phyloP scores from a whole-genome alignment of 2,329 filamentous ascomycete genomes.

The Trichophyton simii region DNA sequence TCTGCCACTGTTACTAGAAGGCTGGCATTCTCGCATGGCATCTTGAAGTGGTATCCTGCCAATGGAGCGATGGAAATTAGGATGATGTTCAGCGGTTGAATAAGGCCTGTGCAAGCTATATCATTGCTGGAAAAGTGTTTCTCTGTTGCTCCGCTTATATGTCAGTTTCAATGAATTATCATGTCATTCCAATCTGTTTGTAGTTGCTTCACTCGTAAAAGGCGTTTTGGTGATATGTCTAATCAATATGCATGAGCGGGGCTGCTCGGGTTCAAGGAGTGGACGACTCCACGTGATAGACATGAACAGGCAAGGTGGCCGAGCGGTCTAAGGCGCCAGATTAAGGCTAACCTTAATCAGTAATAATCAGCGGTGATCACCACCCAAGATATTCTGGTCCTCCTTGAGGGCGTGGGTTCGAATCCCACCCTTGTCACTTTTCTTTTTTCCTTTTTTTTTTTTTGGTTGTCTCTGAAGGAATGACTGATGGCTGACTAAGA shows the following conservation, averaged over 20 bases:
- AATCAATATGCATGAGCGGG: not conserved
- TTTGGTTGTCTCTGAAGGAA: not conserved
- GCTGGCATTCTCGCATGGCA: not conserved
- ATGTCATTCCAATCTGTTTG: not conserved
- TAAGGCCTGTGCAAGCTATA: no score
- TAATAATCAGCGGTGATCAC: not conserved
- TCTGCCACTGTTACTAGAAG: not conserved
- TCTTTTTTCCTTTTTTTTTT: not conserved
- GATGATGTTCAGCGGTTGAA: no score
- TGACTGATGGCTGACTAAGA: not conserved
- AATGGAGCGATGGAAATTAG: not conserved
- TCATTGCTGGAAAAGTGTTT: no score
- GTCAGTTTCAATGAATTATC: not conserved
- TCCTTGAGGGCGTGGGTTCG: conserved; percentile 2
- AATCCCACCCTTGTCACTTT: conserved; percentile 1
- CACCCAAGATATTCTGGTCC: not conserved
- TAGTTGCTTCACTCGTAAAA: not conserved
- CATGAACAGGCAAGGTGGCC: conserved; percentile 3
- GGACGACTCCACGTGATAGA: not conserved
- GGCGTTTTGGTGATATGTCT: no score
- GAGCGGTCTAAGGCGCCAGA: conserved; percentile 5
- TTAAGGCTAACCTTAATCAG: conserved; percentile 3
- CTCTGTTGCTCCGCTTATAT: no score
- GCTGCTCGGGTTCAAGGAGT: not conserved
- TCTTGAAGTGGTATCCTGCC: not conserved